phyloP scores from a whole-genome alignment of 2,329 filamentous ascomycete genomes.

The Cytospora piceicola region DNA sequence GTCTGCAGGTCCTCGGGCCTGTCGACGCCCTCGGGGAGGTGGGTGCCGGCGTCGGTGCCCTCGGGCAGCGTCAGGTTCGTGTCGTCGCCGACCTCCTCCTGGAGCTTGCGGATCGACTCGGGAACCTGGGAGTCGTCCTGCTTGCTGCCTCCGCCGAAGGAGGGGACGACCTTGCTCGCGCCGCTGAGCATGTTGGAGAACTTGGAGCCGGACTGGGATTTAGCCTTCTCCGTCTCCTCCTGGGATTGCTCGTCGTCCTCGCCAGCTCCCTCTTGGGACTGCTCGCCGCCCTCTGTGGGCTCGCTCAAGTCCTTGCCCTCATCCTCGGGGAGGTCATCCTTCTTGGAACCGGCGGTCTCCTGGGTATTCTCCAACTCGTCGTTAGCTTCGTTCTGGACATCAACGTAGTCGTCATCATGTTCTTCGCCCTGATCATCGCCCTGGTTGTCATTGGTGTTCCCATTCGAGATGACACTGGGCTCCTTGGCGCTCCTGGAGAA shows the following conservation, averaged over 20 bases:
- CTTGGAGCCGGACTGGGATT: slow-evolving; percentile 22
- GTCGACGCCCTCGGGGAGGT: slow-evolving; percentile 28
- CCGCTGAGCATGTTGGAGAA: slow-evolving; percentile 29
- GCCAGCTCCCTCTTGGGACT: slow-evolving; percentile 14
- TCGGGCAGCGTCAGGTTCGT: slow-evolving; percentile 27
- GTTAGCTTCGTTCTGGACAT: slow-evolving; percentile 16
- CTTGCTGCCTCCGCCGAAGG: slow-evolving; percentile 27
- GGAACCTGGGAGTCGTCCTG: slow-evolving; percentile 19
- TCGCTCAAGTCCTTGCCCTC: slow-evolving; percentile 32
- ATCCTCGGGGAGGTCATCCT: slow-evolving; percentile 29
- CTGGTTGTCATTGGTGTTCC: slow-evolving; percentile 7
- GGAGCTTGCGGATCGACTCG: slow-evolving; percentile 26
- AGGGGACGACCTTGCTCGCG: slow-evolving; percentile 25
- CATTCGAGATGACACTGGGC: slow-evolving; percentile 28
- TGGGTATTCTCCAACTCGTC: slow-evolving; percentile 9
- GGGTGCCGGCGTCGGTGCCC: slow-evolving; percentile 28
- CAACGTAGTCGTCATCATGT: slow-evolving; percentile 1
- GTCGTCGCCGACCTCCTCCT: slow-evolving; percentile 30
- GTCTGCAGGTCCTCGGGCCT: slow-evolving; percentile 19
- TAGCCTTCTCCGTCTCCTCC: slow-evolving; percentile 2
- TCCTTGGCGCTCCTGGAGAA: slow-evolving; percentile 30
- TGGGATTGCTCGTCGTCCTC: not conserved
- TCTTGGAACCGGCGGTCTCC: slow-evolving; percentile 20
- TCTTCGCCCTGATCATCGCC: slow-evolving; percentile 21
- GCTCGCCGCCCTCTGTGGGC: slow-evolving; percentile 29